A percentile compares a stretch with the other conserved stretches of the same genome.
These are phyloP conservation scores for Hirschfeldia incana DNA, from an alignment of 345 rosid species.

Conservation along the genomic window DNA sequence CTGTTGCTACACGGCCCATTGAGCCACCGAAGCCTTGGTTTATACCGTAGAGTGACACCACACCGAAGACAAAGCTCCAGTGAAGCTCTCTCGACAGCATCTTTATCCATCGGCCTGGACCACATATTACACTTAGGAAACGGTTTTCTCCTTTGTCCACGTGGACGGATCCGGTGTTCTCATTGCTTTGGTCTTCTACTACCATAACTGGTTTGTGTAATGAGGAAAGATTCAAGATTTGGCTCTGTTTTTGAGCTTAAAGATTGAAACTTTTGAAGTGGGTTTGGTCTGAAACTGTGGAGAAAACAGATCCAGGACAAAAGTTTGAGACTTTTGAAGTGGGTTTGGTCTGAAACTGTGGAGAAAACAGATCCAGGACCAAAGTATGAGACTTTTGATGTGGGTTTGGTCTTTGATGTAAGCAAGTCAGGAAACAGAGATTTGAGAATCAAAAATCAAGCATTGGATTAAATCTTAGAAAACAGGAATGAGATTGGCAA, in stretches of 20 bases:
- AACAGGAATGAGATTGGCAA: slow-evolving; percentile 7
- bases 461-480: slow-evolving; percentile 13
- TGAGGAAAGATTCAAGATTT: slow-evolving; percentile 7
- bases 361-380: not conserved
- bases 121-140: slow-evolving; percentile 39
- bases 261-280: slow-evolving; percentile 30
- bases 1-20: slow-evolving; percentile 67
- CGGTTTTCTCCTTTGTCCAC: slow-evolving; percentile 31
- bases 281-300: slow-evolving; percentile 26
- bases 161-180: slow-evolving; percentile 43
- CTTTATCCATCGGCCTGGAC: slow-evolving; percentile 71
- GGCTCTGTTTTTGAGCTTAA: slow-evolving; percentile 8
- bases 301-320: slow-evolving; percentile 29
- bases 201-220: slow-evolving; percentile 38
- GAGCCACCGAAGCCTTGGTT: slow-evolving; percentile 95
- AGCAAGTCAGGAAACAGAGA: slow-evolving; percentile 12
- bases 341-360: slow-evolving; percentile 13
- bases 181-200: slow-evolving; percentile 49
- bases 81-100: slow-evolving; percentile 82
- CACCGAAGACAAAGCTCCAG: slow-evolving; percentile 92
- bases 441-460: slow-evolving; percentile 8
- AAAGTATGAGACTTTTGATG: too few relatives aligned
- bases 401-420: not conserved
- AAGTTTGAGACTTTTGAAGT: slow-evolving; percentile 7
- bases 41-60: slow-evolving; percentile 72